A percentile compares a stretch with the other conserved stretches of the same genome.
Conservation (phyloP, 2,329 filamentous ascomycete genomes). For the Zalaria sp. region DNA sequence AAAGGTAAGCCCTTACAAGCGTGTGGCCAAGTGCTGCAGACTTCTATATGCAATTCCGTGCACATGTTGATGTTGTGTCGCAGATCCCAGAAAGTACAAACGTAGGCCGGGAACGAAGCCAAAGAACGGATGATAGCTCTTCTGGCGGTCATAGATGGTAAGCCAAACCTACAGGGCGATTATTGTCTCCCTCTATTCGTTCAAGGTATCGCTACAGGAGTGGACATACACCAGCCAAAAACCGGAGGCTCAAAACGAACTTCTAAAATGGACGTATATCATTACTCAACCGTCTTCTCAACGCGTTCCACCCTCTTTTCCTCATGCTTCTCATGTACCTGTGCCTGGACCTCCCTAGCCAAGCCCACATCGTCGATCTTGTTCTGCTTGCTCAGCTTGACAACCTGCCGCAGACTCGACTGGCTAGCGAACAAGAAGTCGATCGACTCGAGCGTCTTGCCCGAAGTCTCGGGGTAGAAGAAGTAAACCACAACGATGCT, state of each 20-base stretch:
- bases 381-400: background rate
- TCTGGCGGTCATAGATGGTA: too few relatives aligned
- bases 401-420: background rate
- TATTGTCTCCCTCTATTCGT: too few relatives aligned
- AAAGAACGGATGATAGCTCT: conserved; percentile 2
- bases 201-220: too few relatives aligned
- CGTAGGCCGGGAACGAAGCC: conserved; percentile 22
- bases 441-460: conserved; percentile 1
- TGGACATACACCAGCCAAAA: too few relatives aligned
- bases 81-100: conserved; percentile 59
- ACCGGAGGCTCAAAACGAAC: too few relatives aligned
- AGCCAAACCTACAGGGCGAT: too few relatives aligned
- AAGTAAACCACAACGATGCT: conserved; percentile 32
- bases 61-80: background rate
- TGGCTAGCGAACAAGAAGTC: background rate
- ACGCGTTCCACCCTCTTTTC: conserved; percentile 19
- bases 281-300: background rate
- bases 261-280: too few relatives aligned
- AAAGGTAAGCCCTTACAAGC: conserved; percentile 32
- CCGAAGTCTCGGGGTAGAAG: conserved; percentile 26
- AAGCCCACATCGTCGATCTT: background rate
- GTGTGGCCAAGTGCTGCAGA: too few relatives aligned
- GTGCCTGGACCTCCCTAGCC: background rate
- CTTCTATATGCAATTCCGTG: too few relatives aligned
- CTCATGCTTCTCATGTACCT: conserved; percentile 17